These are phyloP conservation scores for Hibiscus trionum DNA, from an alignment of 345 rosid species.

Conservation along the genomic window DNA sequence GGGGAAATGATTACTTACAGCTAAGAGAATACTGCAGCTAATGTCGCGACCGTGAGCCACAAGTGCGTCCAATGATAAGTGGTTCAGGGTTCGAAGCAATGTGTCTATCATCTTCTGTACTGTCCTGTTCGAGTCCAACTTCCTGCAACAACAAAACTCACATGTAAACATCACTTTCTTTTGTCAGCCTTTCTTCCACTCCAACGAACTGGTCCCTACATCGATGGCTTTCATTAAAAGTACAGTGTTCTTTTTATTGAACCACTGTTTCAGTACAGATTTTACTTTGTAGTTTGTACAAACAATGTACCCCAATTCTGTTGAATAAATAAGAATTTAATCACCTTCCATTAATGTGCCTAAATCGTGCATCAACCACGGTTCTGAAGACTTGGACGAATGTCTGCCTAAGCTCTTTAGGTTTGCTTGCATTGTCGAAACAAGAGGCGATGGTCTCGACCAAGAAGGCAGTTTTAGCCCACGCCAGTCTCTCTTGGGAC, in stretches of 20 bases:
- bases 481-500: constrained; percentile 58
- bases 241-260: neutral
- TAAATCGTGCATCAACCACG: constrained; percentile 16
- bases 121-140: constrained; percentile 17
- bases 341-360: constrained; percentile 37
- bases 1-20: constrained; percentile 38
- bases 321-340: neutral
- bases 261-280: neutral
- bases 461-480: constrained; percentile 65
- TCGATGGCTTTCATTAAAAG: neutral
- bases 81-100: constrained; percentile 45
- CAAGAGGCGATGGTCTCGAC: constrained; percentile 34
- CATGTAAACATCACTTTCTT: neutral
- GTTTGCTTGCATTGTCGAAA: constrained; percentile 16
- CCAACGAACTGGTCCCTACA: neutral
- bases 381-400: constrained; percentile 41
- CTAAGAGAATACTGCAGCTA: constrained; percentile 32
- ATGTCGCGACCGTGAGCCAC: constrained; percentile 56
- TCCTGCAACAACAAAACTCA: constrained; percentile 24
- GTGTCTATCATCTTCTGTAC: constrained; percentile 32
- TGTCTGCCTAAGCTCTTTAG: constrained; percentile 30
- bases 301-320: too few relatives aligned
- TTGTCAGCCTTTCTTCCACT: neutral
- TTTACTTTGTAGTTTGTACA: too few relatives aligned
- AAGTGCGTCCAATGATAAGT: constrained; percentile 49